These are phyloP conservation scores for Scutellaria barbata DNA, from an alignment of 257 asterid species.

Conservation along the genomic window DNA sequence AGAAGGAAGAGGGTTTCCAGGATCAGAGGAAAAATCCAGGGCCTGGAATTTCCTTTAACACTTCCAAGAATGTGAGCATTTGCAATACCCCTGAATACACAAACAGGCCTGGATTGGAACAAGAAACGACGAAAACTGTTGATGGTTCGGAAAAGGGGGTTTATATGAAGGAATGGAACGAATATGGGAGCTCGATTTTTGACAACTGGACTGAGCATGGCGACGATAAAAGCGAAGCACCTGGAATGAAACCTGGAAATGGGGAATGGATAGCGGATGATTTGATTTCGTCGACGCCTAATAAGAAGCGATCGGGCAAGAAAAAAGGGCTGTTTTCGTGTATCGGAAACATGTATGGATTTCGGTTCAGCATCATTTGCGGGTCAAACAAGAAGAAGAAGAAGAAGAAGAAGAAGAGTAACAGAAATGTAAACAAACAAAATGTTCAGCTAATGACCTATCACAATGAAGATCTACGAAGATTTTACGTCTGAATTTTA, in stretches of 20 bases:
- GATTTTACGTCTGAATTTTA: conserved; percentile 35
- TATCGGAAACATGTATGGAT: conserved; percentile 58
- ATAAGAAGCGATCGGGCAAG: conserved; percentile 35
- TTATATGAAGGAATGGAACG: conserved; percentile 44
- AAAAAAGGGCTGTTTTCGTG: conserved; percentile 63
- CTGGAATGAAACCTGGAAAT: conserved; percentile 20
- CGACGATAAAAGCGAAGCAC: not conserved
- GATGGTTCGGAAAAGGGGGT: conserved; percentile 50
- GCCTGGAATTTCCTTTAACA: not conserved
- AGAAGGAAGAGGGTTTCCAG: conserved; percentile 9
- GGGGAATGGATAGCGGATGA: conserved; percentile 38
- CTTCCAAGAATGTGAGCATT: conserved; percentile 20
- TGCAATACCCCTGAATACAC: conserved; percentile 23
- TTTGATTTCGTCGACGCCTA: conserved; percentile 30
- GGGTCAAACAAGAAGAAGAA: conserved; percentile 45
- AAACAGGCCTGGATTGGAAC: conserved; percentile 34
- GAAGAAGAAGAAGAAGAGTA: conserved; percentile 35
- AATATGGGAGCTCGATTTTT: conserved; percentile 66
- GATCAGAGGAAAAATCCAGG: conserved; percentile 18
- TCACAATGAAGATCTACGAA: conserved; percentile 38
- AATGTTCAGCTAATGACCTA: conserved; percentile 35
- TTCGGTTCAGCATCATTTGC: conserved; percentile 60
- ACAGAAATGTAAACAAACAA: conserved; percentile 30
- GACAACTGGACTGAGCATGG: conserved; percentile 68
- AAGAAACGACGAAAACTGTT: conserved; percentile 42